A percentile compares a stretch with the other conserved stretches of the same genome.
phyloP scores from a whole-genome alignment of 169 alveolate genomes.

The Plasmodium gonderi region DNA sequence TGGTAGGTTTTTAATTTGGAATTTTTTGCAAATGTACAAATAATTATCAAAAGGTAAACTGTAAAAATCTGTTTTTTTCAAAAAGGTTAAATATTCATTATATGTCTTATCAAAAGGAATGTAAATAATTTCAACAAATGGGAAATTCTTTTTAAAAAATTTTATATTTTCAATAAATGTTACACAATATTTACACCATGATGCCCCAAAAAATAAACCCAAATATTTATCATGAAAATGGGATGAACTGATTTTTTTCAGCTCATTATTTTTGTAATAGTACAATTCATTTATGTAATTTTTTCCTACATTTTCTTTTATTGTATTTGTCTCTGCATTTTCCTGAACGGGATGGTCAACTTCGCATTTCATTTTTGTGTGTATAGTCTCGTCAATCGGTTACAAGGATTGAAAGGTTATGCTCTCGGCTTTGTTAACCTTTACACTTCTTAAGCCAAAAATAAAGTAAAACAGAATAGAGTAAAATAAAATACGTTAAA shows the following conservation, averaged over 20 bases:
- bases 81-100: slow-evolving; percentile 37
- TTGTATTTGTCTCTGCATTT: not conserved
- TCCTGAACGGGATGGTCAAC: slow-evolving; percentile 22
- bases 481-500: no score
- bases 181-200: slow-evolving; percentile 72
- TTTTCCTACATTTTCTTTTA: not conserved
- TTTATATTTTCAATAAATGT: slow-evolving; percentile 41
- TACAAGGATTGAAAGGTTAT: no score
- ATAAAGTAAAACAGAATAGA: no score
- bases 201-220: slow-evolving; percentile 72
- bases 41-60: slow-evolving; percentile 66
- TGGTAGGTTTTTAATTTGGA: slow-evolving; percentile 30
- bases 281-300: slow-evolving; percentile 20
- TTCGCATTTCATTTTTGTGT: slow-evolving; percentile 19
- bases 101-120: slow-evolving; percentile 72
- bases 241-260: slow-evolving; percentile 51
- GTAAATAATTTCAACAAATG: slow-evolving; percentile 48
- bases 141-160: slow-evolving; percentile 41
- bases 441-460: no score
- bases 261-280: slow-evolving; percentile 35
- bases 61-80: slow-evolving; percentile 38
- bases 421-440: not conserved
- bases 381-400: not conserved
- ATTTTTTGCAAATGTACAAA: slow-evolving; percentile 51
- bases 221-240: slow-evolving; percentile 49